These are phyloP conservation scores for Colletotrichum liaoningense DNA, from an alignment of 2,329 filamentous ascomycete genomes.

Conservation along the genomic window DNA sequence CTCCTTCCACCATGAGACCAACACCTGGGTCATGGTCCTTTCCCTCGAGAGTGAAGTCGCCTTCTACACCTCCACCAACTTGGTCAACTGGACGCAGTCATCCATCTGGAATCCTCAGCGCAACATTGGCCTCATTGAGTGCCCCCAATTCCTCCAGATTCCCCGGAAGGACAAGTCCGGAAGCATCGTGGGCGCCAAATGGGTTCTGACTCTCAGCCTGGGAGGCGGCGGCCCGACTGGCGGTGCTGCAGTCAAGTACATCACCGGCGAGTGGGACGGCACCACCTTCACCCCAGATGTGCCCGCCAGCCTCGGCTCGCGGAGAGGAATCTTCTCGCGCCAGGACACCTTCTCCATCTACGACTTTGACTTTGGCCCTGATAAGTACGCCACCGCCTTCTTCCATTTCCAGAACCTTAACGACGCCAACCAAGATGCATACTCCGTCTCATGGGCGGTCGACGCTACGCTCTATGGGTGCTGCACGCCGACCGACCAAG, in stretches of 20 bases:
- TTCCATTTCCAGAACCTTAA: constrained; percentile 38
- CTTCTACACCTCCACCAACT: constrained; percentile 70
- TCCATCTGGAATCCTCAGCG: constrained; percentile 32
- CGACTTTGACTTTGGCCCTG: constrained; percentile 49
- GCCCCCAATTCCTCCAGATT: constrained; percentile 48
- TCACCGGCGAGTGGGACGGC: constrained; percentile 36
- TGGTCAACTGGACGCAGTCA: constrained; percentile 64
- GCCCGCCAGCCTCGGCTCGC: neutral
- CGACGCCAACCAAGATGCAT: constrained; percentile 38
- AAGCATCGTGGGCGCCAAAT: constrained; percentile 21
- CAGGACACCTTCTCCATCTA: constrained; percentile 38
- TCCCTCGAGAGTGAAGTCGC: constrained; percentile 69
- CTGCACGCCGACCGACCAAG: constrained; percentile 43
- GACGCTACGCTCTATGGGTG: constrained; percentile 47
- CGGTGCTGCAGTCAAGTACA: constrained; percentile 31
- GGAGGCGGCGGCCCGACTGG: constrained; percentile 30
- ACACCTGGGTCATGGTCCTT: constrained; percentile 68
- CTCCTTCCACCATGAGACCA: constrained; percentile 61
- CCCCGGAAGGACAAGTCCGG: constrained; percentile 62
- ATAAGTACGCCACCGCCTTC: constrained; percentile 51
- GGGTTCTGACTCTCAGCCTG: constrained; percentile 34
- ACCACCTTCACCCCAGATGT: constrained; percentile 30
- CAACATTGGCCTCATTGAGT: constrained; percentile 56
- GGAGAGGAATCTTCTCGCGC: neutral
- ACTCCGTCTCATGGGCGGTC: constrained; percentile 50